phyloP scores from a whole-genome alignment of 2,329 filamentous ascomycete species.

The Xylaria multiplex region DNA sequence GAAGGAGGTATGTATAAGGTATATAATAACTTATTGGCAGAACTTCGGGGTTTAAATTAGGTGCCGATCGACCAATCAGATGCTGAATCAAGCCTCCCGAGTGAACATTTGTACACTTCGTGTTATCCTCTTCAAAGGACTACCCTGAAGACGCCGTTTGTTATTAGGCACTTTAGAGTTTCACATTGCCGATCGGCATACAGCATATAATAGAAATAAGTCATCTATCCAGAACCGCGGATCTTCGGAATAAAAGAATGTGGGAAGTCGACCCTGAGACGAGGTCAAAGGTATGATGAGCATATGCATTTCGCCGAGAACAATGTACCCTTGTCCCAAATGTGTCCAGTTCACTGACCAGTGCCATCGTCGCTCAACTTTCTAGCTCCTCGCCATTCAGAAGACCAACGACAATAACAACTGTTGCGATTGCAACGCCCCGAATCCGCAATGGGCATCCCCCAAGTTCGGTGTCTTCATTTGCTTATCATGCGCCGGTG shows the following conservation, averaged over 20 bases:
- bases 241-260: slow-evolving; percentile 60
- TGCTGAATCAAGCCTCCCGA: slow-evolving; percentile 1
- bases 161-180: not conserved
- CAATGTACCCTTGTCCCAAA: slow-evolving; percentile 11
- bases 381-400: slow-evolving; percentile 86
- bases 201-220: slow-evolving; percentile 17
- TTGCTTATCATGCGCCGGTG: slow-evolving; percentile 93
- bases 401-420: slow-evolving; percentile 88
- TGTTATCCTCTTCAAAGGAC: slow-evolving; percentile 18
- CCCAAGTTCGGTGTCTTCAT: slow-evolving; percentile 99
- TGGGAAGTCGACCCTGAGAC: slow-evolving; percentile 99
- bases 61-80: slow-evolving; percentile 30
- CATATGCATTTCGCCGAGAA: slow-evolving; percentile 20
- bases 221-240: not conserved
- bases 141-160: not conserved
- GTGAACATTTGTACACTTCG: not conserved
- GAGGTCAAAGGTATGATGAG: slow-evolving; percentile 79
- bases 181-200: slow-evolving; percentile 2
- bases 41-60: slow-evolving; percentile 32
- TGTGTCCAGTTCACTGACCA: slow-evolving; percentile 33
- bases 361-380: slow-evolving; percentile 22
- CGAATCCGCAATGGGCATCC: slow-evolving; percentile 96
- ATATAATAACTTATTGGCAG: slow-evolving; percentile 27
- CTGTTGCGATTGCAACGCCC: slow-evolving; percentile 95
- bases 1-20: too few relatives aligned